A percentile compares a stretch with the other conserved stretches of the same genome.
These are phyloP conservation scores for Kodamaea kakaduensis DNA, from an alignment of 805 yeast species.

Conservation along the genomic window DNA sequence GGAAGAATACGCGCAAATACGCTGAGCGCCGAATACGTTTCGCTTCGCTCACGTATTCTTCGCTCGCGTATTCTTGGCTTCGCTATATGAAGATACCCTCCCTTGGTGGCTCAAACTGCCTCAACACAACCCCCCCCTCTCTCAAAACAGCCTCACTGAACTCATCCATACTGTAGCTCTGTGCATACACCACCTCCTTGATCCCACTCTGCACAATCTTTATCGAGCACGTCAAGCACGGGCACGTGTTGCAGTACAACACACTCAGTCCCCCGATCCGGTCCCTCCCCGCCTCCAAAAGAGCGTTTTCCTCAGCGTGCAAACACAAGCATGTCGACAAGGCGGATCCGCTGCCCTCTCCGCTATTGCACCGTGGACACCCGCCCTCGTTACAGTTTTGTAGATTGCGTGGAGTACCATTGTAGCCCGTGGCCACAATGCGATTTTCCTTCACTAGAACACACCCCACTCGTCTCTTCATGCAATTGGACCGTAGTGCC, in stretches of 20 bases:
- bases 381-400: constrained; percentile 95
- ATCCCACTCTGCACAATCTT: constrained; percentile 94
- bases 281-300: constrained; percentile 90
- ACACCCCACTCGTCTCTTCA: constrained; percentile 97
- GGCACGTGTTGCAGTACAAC: constrained; percentile 93
- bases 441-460: constrained; percentile 83
- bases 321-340: constrained; percentile 85
- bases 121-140: constrained; percentile 66
- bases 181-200: constrained; percentile 87
- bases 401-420: constrained; percentile 91
- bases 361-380: constrained; percentile 81
- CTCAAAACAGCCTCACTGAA: constrained; percentile 66
- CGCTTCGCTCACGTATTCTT: no score
- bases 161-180: constrained; percentile 87
- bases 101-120: constrained; percentile 45
- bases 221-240: constrained; percentile 92
- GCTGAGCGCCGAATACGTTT: no score
- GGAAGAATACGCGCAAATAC: no score
- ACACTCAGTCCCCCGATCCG: constrained; percentile 61
- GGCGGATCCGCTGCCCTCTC: constrained; percentile 56
- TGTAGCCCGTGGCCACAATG: constrained; percentile 94
- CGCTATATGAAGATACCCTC: constrained; percentile 36
- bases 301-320: constrained; percentile 97
- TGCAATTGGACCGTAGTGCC: constrained; percentile 88
- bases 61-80: not conserved